Percentiles rank a stretch among this genome's conserved stretches.
Conservation (phyloP, 2,329 filamentous ascomycete species). For the Erysiphe pulchra region DNA sequence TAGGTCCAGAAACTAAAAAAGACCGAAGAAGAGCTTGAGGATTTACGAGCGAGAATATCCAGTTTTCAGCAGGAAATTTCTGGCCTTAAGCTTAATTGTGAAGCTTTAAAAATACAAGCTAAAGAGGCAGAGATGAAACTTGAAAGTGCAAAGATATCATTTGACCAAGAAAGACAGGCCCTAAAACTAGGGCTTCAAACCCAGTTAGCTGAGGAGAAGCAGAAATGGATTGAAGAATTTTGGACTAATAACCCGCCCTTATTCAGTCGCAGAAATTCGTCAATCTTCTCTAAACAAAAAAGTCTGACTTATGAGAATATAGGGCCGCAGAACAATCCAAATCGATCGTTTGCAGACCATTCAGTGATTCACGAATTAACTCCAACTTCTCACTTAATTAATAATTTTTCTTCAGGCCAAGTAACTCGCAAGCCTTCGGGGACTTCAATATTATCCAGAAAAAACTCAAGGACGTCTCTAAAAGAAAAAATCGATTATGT, state of each 20-base stretch:
- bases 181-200: constrained; percentile 30
- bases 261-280: constrained; percentile 13
- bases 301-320: constrained; percentile 14
- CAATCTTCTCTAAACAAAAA: constrained; percentile 9
- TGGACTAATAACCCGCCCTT: constrained; percentile 7
- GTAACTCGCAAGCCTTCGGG: constrained; percentile 8
- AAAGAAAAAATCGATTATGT: constrained; percentile 7
- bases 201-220: constrained; percentile 37
- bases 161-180: constrained; percentile 30
- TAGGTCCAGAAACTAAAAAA: constrained; percentile 34
- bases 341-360: constrained; percentile 9
- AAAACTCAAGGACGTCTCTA: constrained; percentile 11
- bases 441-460: constrained; percentile 5
- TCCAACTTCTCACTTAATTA: constrained; percentile 3
- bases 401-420: constrained; percentile 8
- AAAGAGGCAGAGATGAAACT: constrained; percentile 41
- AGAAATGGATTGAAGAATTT: constrained; percentile 27
- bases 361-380: constrained; percentile 11
- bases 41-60: constrained; percentile 35
- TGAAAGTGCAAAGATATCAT: constrained; percentile 26
- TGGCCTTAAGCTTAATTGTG: constrained; percentile 30
- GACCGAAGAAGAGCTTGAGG: constrained; percentile 63
- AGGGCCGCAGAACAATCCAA: constrained; percentile 15
- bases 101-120: constrained; percentile 35
- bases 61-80: constrained; percentile 36